phyloP scores from a whole-genome alignment of 371 early-diverging fungal species.

The Mortierella sp. region DNA sequence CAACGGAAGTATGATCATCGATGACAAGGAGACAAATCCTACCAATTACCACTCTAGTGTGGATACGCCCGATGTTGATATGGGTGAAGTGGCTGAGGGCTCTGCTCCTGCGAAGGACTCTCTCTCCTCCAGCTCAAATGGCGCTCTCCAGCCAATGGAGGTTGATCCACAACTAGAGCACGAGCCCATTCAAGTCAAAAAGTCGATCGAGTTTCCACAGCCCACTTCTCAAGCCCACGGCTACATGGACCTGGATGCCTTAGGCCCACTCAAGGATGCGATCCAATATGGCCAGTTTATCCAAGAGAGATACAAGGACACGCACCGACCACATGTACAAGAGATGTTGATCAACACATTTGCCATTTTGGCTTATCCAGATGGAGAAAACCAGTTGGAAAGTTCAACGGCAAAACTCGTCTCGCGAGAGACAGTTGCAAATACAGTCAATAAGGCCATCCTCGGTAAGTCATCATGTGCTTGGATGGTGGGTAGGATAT shows the following conservation, averaged over 20 bases:
- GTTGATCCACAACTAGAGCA: conserved; percentile 35
- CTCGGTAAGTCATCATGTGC: conserved; percentile 56
- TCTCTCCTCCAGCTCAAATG: conserved; percentile 10
- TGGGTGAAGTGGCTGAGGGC: neutral
- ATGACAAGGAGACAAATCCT: conserved; percentile 25
- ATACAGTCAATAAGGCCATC: conserved; percentile 77
- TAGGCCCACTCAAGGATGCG: conserved; percentile 55
- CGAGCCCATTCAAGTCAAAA: neutral
- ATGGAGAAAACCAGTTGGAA: conserved; percentile 60
- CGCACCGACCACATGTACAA: conserved; percentile 51
- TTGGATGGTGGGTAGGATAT: neutral
- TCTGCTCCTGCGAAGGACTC: conserved; percentile 13
- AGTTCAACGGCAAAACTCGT: conserved; percentile 63
- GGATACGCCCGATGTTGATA: conserved; percentile 48
- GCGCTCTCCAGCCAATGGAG: conserved; percentile 29
- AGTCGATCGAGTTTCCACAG: neutral
- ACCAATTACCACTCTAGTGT: conserved; percentile 26
- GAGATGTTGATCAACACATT: conserved; percentile 66
- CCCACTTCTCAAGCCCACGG: neutral
- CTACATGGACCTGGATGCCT: conserved; percentile 16
- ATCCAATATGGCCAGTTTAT: conserved; percentile 80
- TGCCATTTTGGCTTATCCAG: conserved; percentile 82
- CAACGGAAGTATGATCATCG: conserved; percentile 18
- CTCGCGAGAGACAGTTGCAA: conserved; percentile 73
- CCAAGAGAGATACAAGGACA: conserved; percentile 72